Evolutionary conservation across 2,329 filamentous ascomycete species (phyloP), one percentile per base, ranked within the genome.

Genomic region (Fusarium sp.): DNA sequence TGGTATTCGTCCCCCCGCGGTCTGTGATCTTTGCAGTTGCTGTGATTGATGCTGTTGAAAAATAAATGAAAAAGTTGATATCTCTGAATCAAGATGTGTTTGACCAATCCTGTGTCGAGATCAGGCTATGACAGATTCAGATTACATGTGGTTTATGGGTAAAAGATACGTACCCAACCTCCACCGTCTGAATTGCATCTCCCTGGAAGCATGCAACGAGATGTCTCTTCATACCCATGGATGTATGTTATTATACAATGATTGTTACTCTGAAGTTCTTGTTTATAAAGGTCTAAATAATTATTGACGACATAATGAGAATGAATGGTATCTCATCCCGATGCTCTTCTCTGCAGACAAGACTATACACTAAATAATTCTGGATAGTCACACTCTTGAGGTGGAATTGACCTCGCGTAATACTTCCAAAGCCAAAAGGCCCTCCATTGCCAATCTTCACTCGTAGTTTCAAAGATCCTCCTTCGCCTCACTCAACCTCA

Each of bases 41-140:
- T 56, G 63, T 64, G 55, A 50, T 44, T 70, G 24, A 57, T 59
- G 24, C 59, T 60, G 58, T 66, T 62, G 67, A 60, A 53, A 65
- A 45, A 39, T n/a, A 24, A 45, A 39, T n/a, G n/a, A 45, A 65
- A 28, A 73, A 65, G 56, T 56, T 72, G 74, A 76, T 76, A 76
- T 76, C 74, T 75, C 50, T 67, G 53, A 54, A 67, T 63, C 56
- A 64, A 56, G 57, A 41, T 45, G 20, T 56, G n/a, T 61, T 53
- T 24, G 65, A 67, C 75, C 75, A 77, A 77, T 77, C 61, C 47
- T 33, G 33, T 59, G 24, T 31, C 47, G 51, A 55, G 50, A 64
- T 44, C 60, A 55, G 51, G 45, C 38, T 71, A 76, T 77, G 75
- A 76, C 75, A 77, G 66, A 76, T 74, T 68, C 33, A 48, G 72